Evolutionary conservation across 306 rosid species (phyloP).

Genomic region (Castanea mollissima): DNA sequence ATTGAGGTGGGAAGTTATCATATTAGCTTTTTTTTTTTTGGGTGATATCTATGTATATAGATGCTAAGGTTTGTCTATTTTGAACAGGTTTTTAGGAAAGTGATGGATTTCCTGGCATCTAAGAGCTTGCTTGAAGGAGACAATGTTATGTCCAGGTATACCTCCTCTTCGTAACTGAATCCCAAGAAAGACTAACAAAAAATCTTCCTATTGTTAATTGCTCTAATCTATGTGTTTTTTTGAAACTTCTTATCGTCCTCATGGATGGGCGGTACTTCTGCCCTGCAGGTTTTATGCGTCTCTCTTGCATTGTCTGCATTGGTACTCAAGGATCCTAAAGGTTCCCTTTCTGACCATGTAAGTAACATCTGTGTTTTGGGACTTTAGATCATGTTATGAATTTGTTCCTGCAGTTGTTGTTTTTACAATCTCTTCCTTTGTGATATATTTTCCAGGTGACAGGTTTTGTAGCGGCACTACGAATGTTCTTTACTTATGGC

Average conservation of each 20-base stretch:
- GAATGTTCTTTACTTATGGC: constrained; percentile 73
- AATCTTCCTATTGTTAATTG: constrained; percentile 3
- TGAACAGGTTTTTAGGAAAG: constrained; percentile 69
- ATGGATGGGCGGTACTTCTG: constrained; percentile 26
- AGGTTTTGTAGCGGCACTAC: constrained; percentile 74
- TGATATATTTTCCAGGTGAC: constrained; percentile 54
- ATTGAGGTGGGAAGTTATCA: constrained; percentile 63
- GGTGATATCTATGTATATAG: constrained; percentile 7
- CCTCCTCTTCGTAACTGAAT: constrained; percentile 4
- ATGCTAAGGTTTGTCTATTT: constrained; percentile 21
- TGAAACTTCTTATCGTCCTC: constrained; percentile 8
- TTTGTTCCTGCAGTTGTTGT: constrained; percentile 1
- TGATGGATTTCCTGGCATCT: constrained; percentile 73
- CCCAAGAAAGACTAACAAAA: constrained; percentile 15
- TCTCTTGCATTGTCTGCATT: constrained; percentile 72
- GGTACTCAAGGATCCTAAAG: constrained; percentile 62
- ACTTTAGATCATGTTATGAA: constrained; percentile 7
- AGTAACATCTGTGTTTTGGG: constrained; percentile 27
- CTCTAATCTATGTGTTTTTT: constrained; percentile 3
- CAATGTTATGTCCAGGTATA: constrained; percentile 66
- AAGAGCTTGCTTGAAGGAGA: constrained; percentile 56
- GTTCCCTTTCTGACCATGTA: constrained; percentile 84
- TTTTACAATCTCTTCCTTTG: constrained; percentile 20
- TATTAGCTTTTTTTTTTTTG: neutral
- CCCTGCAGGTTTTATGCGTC: constrained; percentile 78